phyloP scores from a whole-genome alignment of 2,329 filamentous ascomycete genomes.

The Amauroascus verrucosus region DNA sequence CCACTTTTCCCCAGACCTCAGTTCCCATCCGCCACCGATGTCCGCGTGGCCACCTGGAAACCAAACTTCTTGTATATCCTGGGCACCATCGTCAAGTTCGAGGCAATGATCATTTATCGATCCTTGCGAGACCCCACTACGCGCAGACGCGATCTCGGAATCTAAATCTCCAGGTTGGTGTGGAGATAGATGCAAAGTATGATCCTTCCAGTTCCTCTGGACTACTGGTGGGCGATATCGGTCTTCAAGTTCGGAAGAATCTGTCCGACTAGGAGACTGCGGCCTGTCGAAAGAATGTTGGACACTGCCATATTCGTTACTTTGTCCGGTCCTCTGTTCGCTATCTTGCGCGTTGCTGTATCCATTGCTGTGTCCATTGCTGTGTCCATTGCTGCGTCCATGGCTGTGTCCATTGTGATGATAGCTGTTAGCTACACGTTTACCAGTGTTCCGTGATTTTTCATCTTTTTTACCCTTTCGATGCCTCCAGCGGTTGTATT shows the following conservation, averaged over 20 bases:
- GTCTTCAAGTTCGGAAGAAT: conserved; percentile 6
- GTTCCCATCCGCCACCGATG: conserved; percentile 45
- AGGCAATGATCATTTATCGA: background rate
- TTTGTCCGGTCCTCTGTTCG: too few species aligned
- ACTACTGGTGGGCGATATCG: conserved; percentile 7
- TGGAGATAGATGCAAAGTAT: background rate
- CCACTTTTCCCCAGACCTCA: conserved; percentile 23
- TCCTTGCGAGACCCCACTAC: background rate
- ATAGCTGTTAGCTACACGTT: background rate
- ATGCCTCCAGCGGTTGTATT: conserved; percentile 2
- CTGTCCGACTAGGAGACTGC: background rate
- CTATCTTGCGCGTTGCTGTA: too few species aligned
- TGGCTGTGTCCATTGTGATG: background rate
- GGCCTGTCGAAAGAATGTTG: background rate
- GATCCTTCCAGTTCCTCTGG: background rate
- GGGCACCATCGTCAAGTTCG: conserved; percentile 20
- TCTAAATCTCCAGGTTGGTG: conserved; percentile 1
- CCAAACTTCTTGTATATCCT: conserved; percentile 46
- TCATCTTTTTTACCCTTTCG: background rate
- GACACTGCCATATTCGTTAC: background rate
- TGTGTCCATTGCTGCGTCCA: background rate
- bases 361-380: background rate
- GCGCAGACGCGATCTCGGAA: conserved; percentile 2
- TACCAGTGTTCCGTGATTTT: background rate
- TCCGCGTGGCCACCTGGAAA: conserved; percentile 47